These are phyloP conservation scores for peach (Prunus persica) DNA, from an alignment of 306 rosid genomes.

Conservation along the genomic window Prunus_persica_NCBIv2 NC_034009.1:43482501-43483000, in stretches of 20 bases:
- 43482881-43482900: conserved; percentile 92
- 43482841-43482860: conserved; percentile 76
- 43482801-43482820: conserved; percentile 88
- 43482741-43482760: conserved; percentile 78
- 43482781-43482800: conserved; percentile 70
- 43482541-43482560: conserved; percentile 90
- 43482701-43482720: conserved; percentile 60
- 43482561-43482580: conserved; percentile 89
- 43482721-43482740: conserved; percentile 82
- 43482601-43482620: conserved; percentile 96
- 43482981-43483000: conserved; percentile 16
- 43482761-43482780: conserved; percentile 72
- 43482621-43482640: conserved; percentile 21
- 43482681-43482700: conserved; percentile 3
- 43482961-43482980: conserved; percentile 1
- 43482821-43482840: conserved; percentile 76
- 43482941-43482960: neutral
- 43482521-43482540: conserved; percentile 80
- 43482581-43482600: conserved; percentile 94
- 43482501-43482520: neutral
- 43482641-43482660: conserved; percentile 10
- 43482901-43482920: conserved; percentile 80
- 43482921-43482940: conserved; percentile 22
- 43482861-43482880: conserved; percentile 81
- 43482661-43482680: neutral